Percentiles rank a stretch among this genome's conserved stretches.
Conservation (phyloP, 1,284 basidiomycete genomes). For the Veloporphyrellus conicus region DNA sequence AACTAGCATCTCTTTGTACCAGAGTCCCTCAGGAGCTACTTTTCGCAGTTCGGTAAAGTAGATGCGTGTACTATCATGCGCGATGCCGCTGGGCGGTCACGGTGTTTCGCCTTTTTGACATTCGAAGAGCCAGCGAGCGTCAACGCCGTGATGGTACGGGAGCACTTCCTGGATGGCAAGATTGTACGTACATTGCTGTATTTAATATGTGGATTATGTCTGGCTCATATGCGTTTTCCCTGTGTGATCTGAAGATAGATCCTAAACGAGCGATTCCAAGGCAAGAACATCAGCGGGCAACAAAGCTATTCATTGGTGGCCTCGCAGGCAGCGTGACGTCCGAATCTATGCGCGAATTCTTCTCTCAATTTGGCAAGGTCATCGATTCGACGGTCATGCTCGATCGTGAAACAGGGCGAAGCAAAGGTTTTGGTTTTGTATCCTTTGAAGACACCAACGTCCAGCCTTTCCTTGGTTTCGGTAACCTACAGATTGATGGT, state of each 20-base stretch:
- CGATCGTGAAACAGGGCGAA: slow-evolving; percentile 91
- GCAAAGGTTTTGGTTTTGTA: slow-evolving; percentile 97
- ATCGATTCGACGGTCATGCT: slow-evolving; percentile 99
- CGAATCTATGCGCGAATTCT: slow-evolving; percentile 89
- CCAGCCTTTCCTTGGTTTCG: slow-evolving; percentile 78
- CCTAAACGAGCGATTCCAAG: slow-evolving; percentile 98
- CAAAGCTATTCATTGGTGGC: slow-evolving; percentile 94
- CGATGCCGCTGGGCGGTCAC: slow-evolving; percentile 82
- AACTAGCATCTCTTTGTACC: slow-evolving; percentile 30
- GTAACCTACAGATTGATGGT: slow-evolving; percentile 87
- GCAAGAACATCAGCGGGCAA: slow-evolving; percentile 87
- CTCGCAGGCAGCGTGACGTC: slow-evolving; percentile 89
- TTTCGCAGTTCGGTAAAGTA: slow-evolving; percentile 86
- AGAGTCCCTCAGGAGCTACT: slow-evolving; percentile 84
- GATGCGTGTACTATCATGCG: slow-evolving; percentile 95
- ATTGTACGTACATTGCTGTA: slow-evolving; percentile 57
- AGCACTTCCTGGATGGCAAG: slow-evolving; percentile 91
- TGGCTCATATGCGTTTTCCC: slow-evolving; percentile 20
- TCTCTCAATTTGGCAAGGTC: slow-evolving; percentile 87
- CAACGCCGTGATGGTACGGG: slow-evolving; percentile 83
- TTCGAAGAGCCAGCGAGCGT: slow-evolving; percentile 85
- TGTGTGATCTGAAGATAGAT: slow-evolving; percentile 71
- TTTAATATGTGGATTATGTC: slow-evolving; percentile 19
- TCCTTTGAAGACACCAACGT: slow-evolving; percentile 90
- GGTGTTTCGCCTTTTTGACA: slow-evolving; percentile 92